phyloP scores from a whole-genome alignment of 805 yeast genomes.

The Saturnispora galanensis region DNA sequence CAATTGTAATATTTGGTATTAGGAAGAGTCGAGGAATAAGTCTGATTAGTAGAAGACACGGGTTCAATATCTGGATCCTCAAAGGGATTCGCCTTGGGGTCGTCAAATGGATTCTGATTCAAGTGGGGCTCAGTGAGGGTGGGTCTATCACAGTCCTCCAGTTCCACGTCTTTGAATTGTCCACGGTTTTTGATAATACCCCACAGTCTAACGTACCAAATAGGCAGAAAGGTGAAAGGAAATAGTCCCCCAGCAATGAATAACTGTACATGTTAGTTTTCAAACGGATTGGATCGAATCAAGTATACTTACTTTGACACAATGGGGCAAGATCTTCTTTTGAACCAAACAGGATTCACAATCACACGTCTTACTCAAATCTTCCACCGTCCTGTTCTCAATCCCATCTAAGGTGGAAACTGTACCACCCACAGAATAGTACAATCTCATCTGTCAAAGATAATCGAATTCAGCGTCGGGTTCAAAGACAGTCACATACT shows the following conservation, averaged over 20 bases:
- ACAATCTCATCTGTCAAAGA: neutral
- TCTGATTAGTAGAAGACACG: too few species aligned
- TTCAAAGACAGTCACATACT: neutral
- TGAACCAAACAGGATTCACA: conserved; percentile 9
- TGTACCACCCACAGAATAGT: conserved; percentile 5
- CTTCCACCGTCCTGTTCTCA: neutral
- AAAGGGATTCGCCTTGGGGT: neutral
- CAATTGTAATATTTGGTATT: conserved; percentile 4
- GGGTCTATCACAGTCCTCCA: neutral
- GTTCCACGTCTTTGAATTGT: neutral
- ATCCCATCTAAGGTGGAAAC: neutral
- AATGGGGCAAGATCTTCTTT: conserved; percentile 3
- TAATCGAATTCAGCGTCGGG: too few species aligned
- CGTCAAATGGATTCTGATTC: conserved; percentile 4
- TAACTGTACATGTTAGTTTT: conserved; percentile 7
- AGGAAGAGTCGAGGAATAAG: too few species aligned
- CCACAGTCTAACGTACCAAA: conserved; percentile 6
- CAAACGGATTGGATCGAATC: neutral
- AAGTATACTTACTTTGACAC: conserved; percentile 4
- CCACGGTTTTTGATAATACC: neutral
- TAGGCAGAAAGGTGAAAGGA: conserved; percentile 6
- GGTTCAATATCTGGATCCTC: too few species aligned
- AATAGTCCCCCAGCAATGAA: conserved; percentile 9
- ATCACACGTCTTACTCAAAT: neutral
- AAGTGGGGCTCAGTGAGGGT: too few species aligned